phyloP scores from a whole-genome alignment of 2,329 filamentous ascomycete species.

The Aspergillus tubingensis region DNA sequence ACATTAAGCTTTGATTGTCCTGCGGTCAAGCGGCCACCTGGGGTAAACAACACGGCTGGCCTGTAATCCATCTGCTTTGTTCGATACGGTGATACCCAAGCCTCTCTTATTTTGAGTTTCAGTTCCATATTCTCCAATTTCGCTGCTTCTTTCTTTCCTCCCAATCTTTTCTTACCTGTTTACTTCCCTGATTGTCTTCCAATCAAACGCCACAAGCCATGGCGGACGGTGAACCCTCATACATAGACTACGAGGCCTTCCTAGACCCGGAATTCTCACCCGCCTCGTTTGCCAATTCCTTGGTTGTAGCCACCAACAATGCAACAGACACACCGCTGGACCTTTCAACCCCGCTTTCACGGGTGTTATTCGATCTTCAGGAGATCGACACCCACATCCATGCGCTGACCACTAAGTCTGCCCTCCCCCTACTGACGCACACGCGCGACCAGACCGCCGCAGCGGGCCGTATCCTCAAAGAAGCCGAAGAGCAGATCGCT shows the following conservation, averaged over 20 bases:
- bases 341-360: slow-evolving; percentile 87
- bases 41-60: background rate
- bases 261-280: slow-evolving; percentile 80
- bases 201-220: slow-evolving; percentile 24
- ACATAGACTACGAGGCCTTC: slow-evolving; percentile 95
- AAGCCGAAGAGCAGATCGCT: slow-evolving; percentile 77
- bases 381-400: slow-evolving; percentile 97
- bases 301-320: slow-evolving; percentile 90
- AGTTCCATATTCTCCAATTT: background rate
- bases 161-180: background rate
- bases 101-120: slow-evolving; percentile 1
- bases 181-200: background rate
- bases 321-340: slow-evolving; percentile 85
- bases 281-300: slow-evolving; percentile 78
- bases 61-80: slow-evolving; percentile 6
- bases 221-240: slow-evolving; percentile 61
- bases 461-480: slow-evolving; percentile 69
- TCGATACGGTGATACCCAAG: slow-evolving; percentile 17
- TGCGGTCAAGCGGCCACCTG: slow-evolving; percentile 7
- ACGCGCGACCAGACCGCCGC: slow-evolving; percentile 73
- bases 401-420: slow-evolving; percentile 78
- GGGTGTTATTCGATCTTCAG: slow-evolving; percentile 93
- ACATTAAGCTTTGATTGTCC: slow-evolving; percentile 10
- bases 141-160: background rate
- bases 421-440: slow-evolving; percentile 76